Evolutionary conservation across 176 grass and related monocot species (phyloP).

Genomic region (Musa acuminata): DNA sequence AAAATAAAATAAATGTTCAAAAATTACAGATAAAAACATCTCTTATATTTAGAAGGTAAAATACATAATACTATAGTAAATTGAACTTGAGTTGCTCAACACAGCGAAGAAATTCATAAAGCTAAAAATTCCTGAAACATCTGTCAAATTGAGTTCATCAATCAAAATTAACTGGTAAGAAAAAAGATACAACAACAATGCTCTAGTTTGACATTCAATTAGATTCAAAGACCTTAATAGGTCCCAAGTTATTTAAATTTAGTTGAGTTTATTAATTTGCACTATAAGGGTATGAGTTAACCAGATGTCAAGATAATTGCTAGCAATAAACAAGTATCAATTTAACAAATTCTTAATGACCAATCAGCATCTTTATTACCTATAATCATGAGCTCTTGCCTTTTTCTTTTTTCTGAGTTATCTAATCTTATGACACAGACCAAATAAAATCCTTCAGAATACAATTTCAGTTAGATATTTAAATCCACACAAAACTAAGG

Average conservation of each 20-base stretch:
- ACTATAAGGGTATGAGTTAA: not conserved
- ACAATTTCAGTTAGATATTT: not conserved
- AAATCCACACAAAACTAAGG: not conserved
- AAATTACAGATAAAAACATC: not conserved
- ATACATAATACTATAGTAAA: not conserved
- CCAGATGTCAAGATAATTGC: not conserved
- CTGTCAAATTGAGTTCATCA: not conserved
- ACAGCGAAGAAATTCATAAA: not conserved
- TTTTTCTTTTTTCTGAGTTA: not conserved
- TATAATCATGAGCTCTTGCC: not conserved
- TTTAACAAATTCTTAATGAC: not conserved
- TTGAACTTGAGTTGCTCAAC: not conserved
- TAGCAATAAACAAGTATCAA: not conserved
- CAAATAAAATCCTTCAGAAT: not conserved
- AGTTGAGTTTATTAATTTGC: not conserved
- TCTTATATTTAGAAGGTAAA: not conserved
- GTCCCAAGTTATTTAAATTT: not conserved
- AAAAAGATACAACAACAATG: not conserved
- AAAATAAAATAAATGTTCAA: not conserved
- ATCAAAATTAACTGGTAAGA: not conserved
- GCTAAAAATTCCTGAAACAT: not conserved
- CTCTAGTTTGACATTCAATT: not conserved
- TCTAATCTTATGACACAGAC: not conserved
- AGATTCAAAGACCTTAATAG: not conserved
- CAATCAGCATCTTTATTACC: not conserved